Percentiles rank a stretch among this genome's conserved stretches.
Conservation (phyloP, 2,329 filamentous ascomycete genomes). For the Fusarium pseudonygamai region DNA sequence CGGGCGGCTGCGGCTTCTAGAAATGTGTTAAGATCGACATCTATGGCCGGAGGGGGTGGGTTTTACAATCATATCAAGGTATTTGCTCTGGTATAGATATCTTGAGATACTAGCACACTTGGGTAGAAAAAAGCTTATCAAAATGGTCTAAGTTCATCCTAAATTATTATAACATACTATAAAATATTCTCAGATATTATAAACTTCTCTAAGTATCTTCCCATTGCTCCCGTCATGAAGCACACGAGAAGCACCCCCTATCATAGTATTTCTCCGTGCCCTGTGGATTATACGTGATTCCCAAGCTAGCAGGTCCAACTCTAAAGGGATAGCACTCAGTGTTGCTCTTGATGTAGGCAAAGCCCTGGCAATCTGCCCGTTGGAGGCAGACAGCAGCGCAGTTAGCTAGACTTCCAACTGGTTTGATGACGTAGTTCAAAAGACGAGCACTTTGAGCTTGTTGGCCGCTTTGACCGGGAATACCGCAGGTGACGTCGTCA, state of each 20-base stretch:
- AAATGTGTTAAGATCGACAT: neutral
- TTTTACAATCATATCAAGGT: neutral
- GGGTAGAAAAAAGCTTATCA: accelerated
- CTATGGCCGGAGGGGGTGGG: neutral
- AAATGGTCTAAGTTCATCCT: neutral
- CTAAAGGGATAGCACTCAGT: slow-evolving; percentile 22
- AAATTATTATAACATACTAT: neutral
- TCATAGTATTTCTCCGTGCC: slow-evolving; percentile 23
- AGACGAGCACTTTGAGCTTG: slow-evolving; percentile 22
- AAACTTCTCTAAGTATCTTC: neutral
- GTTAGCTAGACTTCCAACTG: slow-evolving; percentile 23
- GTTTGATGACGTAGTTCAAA: slow-evolving; percentile 17
- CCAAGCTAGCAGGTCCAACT: slow-evolving; percentile 8
- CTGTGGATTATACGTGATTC: slow-evolving; percentile 16
- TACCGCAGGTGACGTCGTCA: slow-evolving; percentile 28
- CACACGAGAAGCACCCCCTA: slow-evolving; percentile 26
- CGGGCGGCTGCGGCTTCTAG: neutral
- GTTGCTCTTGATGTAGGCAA: slow-evolving; percentile 18
- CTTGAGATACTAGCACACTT: accelerated
- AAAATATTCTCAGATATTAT: neutral
- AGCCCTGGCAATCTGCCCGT: slow-evolving; percentile 21
- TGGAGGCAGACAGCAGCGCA: slow-evolving; percentile 28
- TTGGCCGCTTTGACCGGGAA: slow-evolving; percentile 24
- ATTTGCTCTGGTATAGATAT: neutral
- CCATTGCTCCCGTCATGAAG: neutral